Percentiles rank a stretch among this genome's conserved stretches.
These are phyloP conservation scores for Candida insectalens DNA, from an alignment of 805 yeast genomes.

Conservation along the genomic window DNA sequence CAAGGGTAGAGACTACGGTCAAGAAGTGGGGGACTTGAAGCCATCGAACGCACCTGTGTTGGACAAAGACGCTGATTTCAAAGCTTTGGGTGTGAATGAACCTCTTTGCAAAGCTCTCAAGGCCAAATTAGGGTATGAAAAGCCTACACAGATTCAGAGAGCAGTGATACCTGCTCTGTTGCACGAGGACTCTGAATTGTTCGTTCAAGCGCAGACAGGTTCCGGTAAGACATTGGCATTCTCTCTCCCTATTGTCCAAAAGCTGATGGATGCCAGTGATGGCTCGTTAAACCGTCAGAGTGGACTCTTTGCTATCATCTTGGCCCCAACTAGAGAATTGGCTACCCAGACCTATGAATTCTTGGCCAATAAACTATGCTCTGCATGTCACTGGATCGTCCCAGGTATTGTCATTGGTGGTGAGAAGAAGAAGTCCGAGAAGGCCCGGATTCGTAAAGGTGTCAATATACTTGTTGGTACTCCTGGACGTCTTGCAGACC, in stretches of 20 bases:
- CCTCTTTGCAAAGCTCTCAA: conserved; percentile 43
- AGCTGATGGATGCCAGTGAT: conserved; percentile 43
- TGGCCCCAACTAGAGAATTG: conserved; percentile 92
- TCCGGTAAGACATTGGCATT: conserved; percentile 95
- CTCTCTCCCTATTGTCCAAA: conserved; percentile 70
- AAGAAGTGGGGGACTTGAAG: conserved; percentile 19
- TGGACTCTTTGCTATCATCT: conserved; percentile 81
- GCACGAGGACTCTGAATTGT: conserved; percentile 44
- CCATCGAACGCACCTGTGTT: conserved; percentile 86
- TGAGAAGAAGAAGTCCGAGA: conserved; percentile 93
- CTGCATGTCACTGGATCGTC: conserved; percentile 79
- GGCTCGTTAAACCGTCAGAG: conserved; percentile 44
- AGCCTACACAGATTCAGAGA: conserved; percentile 86
- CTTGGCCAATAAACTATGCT: conserved; percentile 50
- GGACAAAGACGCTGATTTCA: conserved; percentile 48
- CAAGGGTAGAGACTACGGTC: conserved; percentile 25
- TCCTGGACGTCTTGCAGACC: conserved; percentile 94
- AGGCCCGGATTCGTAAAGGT: conserved; percentile 92
- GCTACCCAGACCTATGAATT: conserved; percentile 86
- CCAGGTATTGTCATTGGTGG: conserved; percentile 98
- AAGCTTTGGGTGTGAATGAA: conserved; percentile 58
- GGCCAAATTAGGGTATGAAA: conserved; percentile 41
- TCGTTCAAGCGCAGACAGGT: conserved; percentile 96
- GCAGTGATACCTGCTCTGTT: conserved; percentile 60
- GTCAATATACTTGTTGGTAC: conserved; percentile 94